A percentile compares a stretch with the other conserved stretches of the same genome.
Conservation (phyloP, 2,329 filamentous ascomycete species). For the Calonectria pteridis region DNA sequence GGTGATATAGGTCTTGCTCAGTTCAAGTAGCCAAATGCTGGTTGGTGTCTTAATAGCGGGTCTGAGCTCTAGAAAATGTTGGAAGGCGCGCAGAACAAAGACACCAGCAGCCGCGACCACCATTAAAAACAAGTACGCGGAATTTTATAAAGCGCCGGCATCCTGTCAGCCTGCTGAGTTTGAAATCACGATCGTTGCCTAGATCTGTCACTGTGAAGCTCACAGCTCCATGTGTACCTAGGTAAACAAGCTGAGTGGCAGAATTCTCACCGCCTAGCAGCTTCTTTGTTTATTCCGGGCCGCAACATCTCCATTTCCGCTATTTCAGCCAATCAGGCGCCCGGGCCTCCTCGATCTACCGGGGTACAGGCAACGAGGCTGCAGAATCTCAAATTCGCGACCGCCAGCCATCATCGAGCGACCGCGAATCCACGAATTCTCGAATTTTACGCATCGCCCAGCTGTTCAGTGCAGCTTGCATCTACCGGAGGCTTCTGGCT, state of each 20-base stretch:
- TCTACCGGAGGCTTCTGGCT: slow-evolving; percentile 33
- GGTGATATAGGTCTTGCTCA: slow-evolving; percentile 1
- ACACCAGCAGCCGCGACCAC: background rate
- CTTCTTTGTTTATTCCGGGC: slow-evolving; percentile 44
- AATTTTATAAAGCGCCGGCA: background rate
- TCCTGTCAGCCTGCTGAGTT: background rate
- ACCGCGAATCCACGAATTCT: slow-evolving; percentile 38
- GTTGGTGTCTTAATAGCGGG: slow-evolving; percentile 12
- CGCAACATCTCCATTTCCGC: slow-evolving; percentile 40
- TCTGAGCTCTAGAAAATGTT: slow-evolving; percentile 15
- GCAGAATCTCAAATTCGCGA: slow-evolving; percentile 49
- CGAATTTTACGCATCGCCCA: slow-evolving; percentile 40
- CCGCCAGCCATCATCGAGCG: slow-evolving; percentile 38
- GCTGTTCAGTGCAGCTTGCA: slow-evolving; percentile 39
- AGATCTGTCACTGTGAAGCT: background rate
- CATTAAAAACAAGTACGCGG: background rate
- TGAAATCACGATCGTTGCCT: slow-evolving; percentile 18
- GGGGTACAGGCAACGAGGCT: slow-evolving; percentile 47
- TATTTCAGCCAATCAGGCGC: slow-evolving; percentile 42
- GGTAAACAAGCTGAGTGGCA: slow-evolving; percentile 44
- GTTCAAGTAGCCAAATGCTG: slow-evolving; percentile 16
- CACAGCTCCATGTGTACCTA: slow-evolving; percentile 12
- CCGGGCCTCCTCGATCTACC: slow-evolving; percentile 32
- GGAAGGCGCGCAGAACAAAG: slow-evolving; percentile 9
- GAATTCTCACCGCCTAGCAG: slow-evolving; percentile 50